Conservation (phyloP, 768 basidiomycete genomes). For the Tricholoma saponaceum region DNA sequence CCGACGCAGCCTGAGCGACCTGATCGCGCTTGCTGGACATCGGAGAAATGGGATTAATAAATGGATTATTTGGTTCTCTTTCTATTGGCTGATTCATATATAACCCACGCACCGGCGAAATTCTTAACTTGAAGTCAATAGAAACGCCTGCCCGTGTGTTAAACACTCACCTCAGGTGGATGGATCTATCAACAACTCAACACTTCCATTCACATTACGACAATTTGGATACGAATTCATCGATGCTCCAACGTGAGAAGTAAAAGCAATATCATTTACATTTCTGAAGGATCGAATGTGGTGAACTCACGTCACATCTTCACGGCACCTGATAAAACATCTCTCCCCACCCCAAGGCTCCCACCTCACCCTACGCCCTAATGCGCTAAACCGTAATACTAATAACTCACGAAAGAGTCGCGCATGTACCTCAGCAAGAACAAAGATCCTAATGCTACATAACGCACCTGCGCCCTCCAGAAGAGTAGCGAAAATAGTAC, state of each 20-base stretch:
- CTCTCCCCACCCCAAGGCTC: conserved; percentile 7
- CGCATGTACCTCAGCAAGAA: conserved; percentile 41
- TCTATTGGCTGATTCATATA: no score
- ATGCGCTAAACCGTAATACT: conserved; percentile 23
- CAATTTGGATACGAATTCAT: conserved; percentile 1
- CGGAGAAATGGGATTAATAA: no score
- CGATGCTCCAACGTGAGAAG: conserved; percentile 14
- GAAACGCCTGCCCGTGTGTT: neutral
- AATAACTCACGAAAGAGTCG: conserved; percentile 18
- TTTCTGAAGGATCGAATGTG: conserved; percentile 39
- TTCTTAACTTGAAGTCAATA: no score
- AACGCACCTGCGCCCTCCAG: conserved; percentile 57
- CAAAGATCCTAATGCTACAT: conserved; percentile 42
- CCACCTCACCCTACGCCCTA: neutral
- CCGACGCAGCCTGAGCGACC: no score
- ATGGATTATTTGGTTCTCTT: no score
- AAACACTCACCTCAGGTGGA: neutral
- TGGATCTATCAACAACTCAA: conserved; percentile 13
- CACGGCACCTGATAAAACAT: conserved; percentile 7
- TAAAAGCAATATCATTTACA: conserved; percentile 44
- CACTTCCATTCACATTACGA: conserved; percentile 3
- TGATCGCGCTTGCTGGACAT: no score
- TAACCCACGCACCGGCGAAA: no score
- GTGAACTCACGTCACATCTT: conserved; percentile 52
- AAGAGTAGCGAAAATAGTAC: conserved; percentile 25